Conservation (phyloP, 306 rosid species). For the Hippophae rhamnoides region DNA sequence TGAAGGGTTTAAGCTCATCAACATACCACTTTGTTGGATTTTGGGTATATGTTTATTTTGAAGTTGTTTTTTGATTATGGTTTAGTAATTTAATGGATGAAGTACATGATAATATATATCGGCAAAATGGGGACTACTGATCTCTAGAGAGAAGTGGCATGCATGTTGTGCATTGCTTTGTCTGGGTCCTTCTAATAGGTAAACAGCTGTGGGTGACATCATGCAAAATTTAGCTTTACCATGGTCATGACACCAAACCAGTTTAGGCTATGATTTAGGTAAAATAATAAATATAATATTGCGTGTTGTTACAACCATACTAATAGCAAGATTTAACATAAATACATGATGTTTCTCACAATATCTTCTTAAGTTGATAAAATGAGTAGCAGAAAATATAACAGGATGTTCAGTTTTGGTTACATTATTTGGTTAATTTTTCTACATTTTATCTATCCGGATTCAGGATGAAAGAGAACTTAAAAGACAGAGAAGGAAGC, state of each 20-base stretch:
- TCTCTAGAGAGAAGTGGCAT: neutral
- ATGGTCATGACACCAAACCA: too few relatives aligned
- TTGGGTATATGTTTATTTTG: neutral
- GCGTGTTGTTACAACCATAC: too few relatives aligned
- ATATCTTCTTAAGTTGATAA: too few relatives aligned
- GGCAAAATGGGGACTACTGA: too few relatives aligned
- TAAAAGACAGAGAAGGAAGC: conserved; percentile 90
- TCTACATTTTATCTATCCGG: conserved; percentile 8
- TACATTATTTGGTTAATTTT: neutral
- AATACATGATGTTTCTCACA: too few relatives aligned
- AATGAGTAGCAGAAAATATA: too few relatives aligned
- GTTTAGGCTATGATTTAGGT: too few relatives aligned
- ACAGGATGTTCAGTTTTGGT: too few relatives aligned
- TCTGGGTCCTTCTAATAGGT: neutral
- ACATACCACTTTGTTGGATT: neutral
- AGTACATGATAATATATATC: neutral
- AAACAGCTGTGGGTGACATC: neutral
- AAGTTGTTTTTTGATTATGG: neutral
- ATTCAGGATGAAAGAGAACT: conserved; percentile 92
- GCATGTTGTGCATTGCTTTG: neutral
- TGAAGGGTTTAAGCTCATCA: neutral
- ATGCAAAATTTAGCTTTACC: too few relatives aligned
- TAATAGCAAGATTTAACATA: too few relatives aligned
- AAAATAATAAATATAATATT: too few relatives aligned
- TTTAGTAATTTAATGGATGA: neutral